phyloP scores from a whole-genome alignment of 1,284 basidiomycete species.

The Entoloma clypeatum region DNA sequence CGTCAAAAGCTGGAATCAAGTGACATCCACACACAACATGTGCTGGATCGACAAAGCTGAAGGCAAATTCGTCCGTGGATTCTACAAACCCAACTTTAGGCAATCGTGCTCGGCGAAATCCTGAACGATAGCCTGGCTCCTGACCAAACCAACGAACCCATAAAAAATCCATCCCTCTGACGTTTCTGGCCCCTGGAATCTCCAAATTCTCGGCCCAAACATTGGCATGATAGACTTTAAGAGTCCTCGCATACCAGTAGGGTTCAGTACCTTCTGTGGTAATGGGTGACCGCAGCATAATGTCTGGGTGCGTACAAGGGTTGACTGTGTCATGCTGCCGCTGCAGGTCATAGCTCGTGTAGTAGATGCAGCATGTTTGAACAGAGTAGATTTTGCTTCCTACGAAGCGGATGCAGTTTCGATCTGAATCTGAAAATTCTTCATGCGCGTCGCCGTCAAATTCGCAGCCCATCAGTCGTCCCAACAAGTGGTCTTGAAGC shows the following conservation, averaged over 20 bases:
- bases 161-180: constrained; percentile 28
- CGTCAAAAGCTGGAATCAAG: constrained; percentile 28
- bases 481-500: constrained; percentile 20
- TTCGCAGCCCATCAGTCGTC: constrained; percentile 9
- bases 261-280: constrained; percentile 3
- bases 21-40: too few species aligned
- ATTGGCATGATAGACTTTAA: constrained; percentile 21
- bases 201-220: constrained; percentile 13
- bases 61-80: constrained; percentile 22
- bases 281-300: constrained; percentile 24
- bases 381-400: constrained; percentile 16
- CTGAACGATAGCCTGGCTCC: constrained; percentile 15
- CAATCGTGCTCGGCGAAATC: constrained; percentile 19
- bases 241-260: constrained; percentile 17
- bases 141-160: constrained; percentile 33
- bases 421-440: constrained; percentile 16
- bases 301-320: constrained; percentile 19
- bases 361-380: constrained; percentile 22
- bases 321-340: constrained; percentile 29
- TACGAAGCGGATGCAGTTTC: constrained; percentile 10
- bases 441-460: constrained; percentile 17
- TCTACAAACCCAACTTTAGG: constrained; percentile 29
- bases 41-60: constrained; percentile 33
- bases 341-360: constrained; percentile 32
- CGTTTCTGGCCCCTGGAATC: not conserved